Percentiles rank a stretch among this genome's conserved stretches.
Evolutionary conservation across 805 yeast species (phyloP).

Genomic region (Cyberlindnera veronae): DNA sequence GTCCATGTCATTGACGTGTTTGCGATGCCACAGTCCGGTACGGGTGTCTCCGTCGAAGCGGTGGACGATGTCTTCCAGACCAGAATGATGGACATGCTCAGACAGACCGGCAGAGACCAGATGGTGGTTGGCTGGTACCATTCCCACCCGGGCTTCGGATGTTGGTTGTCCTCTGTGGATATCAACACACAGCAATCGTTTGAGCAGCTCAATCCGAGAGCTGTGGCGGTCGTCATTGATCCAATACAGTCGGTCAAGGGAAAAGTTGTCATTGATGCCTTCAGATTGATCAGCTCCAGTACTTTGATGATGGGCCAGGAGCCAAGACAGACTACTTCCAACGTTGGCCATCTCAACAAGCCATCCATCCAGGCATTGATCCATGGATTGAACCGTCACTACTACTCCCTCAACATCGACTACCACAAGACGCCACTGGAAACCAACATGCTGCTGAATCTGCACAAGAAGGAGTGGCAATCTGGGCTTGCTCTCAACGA

Average conservation of each 20-base stretch:
- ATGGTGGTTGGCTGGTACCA: conserved; percentile 99
- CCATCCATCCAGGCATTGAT: conserved; percentile 96
- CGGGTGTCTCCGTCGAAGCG: conserved; percentile 98
- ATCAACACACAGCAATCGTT: conserved; percentile 97
- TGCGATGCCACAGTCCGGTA: conserved; percentile 99
- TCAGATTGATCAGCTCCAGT: conserved; percentile 86
- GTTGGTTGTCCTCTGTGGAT: conserved; percentile 98
- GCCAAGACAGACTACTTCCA: conserved; percentile 96
- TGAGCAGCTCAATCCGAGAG: conserved; percentile 91
- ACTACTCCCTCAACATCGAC: conserved; percentile 92
- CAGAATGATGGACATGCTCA: conserved; percentile 98
- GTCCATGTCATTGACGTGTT: conserved; percentile 97
- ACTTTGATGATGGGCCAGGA: conserved; percentile 93
- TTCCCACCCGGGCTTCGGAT: conserved; percentile 99
- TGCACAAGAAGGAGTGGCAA: conserved; percentile 96
- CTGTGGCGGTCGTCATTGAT: conserved; percentile 97
- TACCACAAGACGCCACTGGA: conserved; percentile 90
- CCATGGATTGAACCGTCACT: conserved; percentile 95
- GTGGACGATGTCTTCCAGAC: conserved; percentile 99
- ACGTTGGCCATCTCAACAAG: conserved; percentile 90
- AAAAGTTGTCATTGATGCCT: conserved; percentile 97
- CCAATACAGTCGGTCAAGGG: conserved; percentile 99
- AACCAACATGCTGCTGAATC: conserved; percentile 87
- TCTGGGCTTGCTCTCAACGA: conserved; percentile 79
- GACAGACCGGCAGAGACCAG: conserved; percentile 98